These are phyloP conservation scores for Heterobasidion annosum DNA, from an alignment of 1,284 basidiomycete genomes.

Conservation along the genomic window DNA sequence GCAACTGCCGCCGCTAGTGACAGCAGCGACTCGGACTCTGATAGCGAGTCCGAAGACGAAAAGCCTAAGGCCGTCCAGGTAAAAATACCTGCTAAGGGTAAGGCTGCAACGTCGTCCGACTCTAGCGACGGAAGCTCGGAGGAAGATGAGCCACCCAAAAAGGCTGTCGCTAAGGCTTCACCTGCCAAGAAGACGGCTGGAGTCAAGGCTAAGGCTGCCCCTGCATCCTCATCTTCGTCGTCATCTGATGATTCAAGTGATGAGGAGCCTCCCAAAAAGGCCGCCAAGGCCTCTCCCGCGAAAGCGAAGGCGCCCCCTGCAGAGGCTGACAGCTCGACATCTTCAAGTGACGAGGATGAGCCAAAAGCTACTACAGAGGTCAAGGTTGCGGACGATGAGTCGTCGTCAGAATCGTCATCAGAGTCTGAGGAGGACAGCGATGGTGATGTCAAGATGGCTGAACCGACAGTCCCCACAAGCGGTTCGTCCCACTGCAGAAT, in stretches of 20 bases:
- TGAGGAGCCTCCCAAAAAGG: constrained; percentile 4
- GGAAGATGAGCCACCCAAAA: constrained; percentile 22
- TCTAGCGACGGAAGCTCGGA: constrained; percentile 16
- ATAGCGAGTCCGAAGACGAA: constrained; percentile 19
- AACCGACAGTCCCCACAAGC: constrained; percentile 32
- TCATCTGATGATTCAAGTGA: not conserved
- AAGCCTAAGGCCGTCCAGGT: constrained; percentile 30
- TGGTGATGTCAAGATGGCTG: constrained; percentile 53
- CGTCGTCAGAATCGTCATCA: constrained; percentile 8
- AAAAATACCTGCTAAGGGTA: constrained; percentile 19
- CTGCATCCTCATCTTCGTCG: not conserved
- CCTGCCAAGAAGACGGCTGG: constrained; percentile 22
- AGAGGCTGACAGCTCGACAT: constrained; percentile 4
- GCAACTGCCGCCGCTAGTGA: not conserved
- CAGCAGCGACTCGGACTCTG: constrained; percentile 5
- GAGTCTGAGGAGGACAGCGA: constrained; percentile 28
- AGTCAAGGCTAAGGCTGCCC: not conserved
- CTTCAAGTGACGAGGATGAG: constrained; percentile 4
- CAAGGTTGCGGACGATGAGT: constrained; percentile 10
- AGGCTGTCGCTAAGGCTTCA: constrained; percentile 33
- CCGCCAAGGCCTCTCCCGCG: constrained; percentile 15
- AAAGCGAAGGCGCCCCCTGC: constrained; percentile 16
- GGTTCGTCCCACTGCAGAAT: constrained; percentile 20
- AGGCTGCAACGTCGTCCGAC: constrained; percentile 13
- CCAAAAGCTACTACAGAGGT: constrained; percentile 8